These are phyloP conservation scores for Tricholoma matsutake DNA, from an alignment of 768 basidiomycete species.

Conservation along the genomic window DNA sequence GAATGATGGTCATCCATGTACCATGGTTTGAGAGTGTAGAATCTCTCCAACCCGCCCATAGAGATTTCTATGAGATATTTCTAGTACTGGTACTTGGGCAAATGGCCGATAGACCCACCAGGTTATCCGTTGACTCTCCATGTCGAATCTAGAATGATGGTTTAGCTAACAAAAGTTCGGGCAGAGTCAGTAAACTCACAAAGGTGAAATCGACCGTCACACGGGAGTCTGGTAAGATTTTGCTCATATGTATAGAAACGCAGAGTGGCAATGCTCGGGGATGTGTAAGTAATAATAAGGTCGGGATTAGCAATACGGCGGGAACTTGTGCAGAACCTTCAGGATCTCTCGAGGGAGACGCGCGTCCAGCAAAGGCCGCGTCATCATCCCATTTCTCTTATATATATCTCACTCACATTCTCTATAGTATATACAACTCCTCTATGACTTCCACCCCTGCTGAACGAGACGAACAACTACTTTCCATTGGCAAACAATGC, in stretches of 20 bases:
- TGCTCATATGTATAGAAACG: not conserved
- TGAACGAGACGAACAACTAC: constrained; percentile 49
- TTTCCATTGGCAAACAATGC: constrained; percentile 71
- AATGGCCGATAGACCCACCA: constrained; percentile 38
- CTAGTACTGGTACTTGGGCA: not conserved
- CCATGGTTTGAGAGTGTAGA: constrained; percentile 75
- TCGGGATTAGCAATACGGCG: not conserved
- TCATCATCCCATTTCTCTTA: constrained; percentile 12
- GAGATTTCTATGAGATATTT: constrained; percentile 19
- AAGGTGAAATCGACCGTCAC: constrained; percentile 38
- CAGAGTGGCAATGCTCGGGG: too few relatives aligned
- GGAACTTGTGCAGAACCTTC: constrained; percentile 6
- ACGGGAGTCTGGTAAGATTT: constrained; percentile 12
- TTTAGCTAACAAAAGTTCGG: not conserved
- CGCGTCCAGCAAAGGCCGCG: constrained; percentile 18
- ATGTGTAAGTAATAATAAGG: too few relatives aligned
- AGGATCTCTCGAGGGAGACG: constrained; percentile 4
- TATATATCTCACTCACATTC: constrained; percentile 6
- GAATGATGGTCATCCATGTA: constrained; percentile 29
- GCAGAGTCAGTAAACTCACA: constrained; percentile 23
- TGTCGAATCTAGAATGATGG: constrained; percentile 55
- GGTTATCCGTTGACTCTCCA: constrained; percentile 75
- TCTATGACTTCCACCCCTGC: constrained; percentile 3
- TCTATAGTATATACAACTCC: constrained; percentile 9
- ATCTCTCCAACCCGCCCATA: constrained; percentile 80